phyloP scores from a whole-genome alignment of 768 basidiomycete species.

The Calvatia gigantea region DNA sequence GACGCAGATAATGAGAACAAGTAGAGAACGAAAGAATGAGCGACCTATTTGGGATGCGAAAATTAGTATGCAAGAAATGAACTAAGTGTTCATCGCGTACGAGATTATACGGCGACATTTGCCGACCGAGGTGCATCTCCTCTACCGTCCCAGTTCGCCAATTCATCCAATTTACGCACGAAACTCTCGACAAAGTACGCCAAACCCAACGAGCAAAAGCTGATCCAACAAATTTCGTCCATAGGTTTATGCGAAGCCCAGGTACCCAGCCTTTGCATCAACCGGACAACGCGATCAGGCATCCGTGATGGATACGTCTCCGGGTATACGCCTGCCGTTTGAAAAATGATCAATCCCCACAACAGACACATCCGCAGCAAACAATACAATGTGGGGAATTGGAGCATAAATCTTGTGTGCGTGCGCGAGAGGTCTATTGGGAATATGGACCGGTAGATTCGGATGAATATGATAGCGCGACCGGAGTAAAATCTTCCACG shows the following conservation, averaged over 20 bases:
- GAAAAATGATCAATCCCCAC: slow-evolving; percentile 58
- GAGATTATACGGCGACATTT: slow-evolving; percentile 51
- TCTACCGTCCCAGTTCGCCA: slow-evolving; percentile 40
- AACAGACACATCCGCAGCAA: slow-evolving; percentile 52
- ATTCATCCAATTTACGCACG: slow-evolving; percentile 55
- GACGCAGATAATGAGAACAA: slow-evolving; percentile 68
- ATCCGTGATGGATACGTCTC: slow-evolving; percentile 21
- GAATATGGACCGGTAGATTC: slow-evolving; percentile 40
- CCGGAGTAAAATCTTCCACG: slow-evolving; percentile 24
- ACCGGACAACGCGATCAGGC: slow-evolving; percentile 16
- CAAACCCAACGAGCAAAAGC: slow-evolving; percentile 64
- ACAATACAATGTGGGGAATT: slow-evolving; percentile 62
- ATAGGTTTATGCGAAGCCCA: slow-evolving; percentile 54
- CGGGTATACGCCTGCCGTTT: slow-evolving; percentile 45
- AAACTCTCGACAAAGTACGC: slow-evolving; percentile 65
- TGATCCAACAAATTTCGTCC: slow-evolving; percentile 67
- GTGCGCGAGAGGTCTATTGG: slow-evolving; percentile 64
- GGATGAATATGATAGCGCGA: slow-evolving; percentile 22
- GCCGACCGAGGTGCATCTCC: slow-evolving; percentile 31
- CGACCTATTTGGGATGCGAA: slow-evolving; percentile 47
- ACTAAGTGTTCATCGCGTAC: slow-evolving; percentile 35
- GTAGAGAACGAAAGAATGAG: slow-evolving; percentile 74
- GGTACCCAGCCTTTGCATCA: slow-evolving; percentile 31
- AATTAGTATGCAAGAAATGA: slow-evolving; percentile 8
- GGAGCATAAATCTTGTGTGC: slow-evolving; percentile 52